Conservation (phyloP, 306 rosid genomes). For the Geum urbanum region DNA sequence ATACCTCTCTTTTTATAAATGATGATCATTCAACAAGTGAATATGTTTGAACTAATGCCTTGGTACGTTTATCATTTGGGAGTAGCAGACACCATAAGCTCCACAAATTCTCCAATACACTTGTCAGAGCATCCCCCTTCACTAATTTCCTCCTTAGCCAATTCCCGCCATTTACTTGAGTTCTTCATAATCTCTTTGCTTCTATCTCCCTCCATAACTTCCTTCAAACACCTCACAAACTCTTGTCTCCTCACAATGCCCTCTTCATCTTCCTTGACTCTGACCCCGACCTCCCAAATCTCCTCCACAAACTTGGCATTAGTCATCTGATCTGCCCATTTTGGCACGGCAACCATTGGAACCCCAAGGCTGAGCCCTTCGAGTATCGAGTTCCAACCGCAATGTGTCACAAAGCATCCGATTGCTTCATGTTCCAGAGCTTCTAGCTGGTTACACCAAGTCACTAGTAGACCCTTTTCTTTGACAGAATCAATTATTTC, state of each 20-base stretch:
- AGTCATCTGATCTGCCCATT: conserved; percentile 58
- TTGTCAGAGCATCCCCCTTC: conserved; percentile 54
- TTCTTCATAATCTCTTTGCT: conserved; percentile 37
- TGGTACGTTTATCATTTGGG: conserved; percentile 15
- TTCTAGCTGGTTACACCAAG: conserved; percentile 64
- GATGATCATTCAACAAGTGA: too few species aligned
- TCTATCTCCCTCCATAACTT: conserved; percentile 49
- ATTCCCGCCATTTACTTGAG: conserved; percentile 39
- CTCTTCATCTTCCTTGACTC: conserved; percentile 50
- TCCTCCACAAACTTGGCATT: conserved; percentile 61
- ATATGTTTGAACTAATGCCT: neutral
- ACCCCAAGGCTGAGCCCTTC: conserved; percentile 64
- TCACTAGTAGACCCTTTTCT: conserved; percentile 41
- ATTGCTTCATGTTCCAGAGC: conserved; percentile 42
- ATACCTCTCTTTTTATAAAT: neutral
- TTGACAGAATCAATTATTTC: conserved; percentile 27
- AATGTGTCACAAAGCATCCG: conserved; percentile 58
- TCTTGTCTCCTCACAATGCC: conserved; percentile 49
- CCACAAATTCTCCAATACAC: conserved; percentile 38
- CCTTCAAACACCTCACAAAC: conserved; percentile 39
- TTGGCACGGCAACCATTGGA: conserved; percentile 61
- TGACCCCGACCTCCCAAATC: conserved; percentile 55
- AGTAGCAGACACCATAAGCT: conserved; percentile 23
- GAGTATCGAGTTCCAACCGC: conserved; percentile 70
- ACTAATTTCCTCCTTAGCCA: conserved; percentile 40